Percentiles rank a stretch among this genome's conserved stretches.
These are phyloP conservation scores for Sclerotinia trifoliorum DNA, from an alignment of 2,329 filamentous ascomycete genomes.

Conservation along the genomic window DNA sequence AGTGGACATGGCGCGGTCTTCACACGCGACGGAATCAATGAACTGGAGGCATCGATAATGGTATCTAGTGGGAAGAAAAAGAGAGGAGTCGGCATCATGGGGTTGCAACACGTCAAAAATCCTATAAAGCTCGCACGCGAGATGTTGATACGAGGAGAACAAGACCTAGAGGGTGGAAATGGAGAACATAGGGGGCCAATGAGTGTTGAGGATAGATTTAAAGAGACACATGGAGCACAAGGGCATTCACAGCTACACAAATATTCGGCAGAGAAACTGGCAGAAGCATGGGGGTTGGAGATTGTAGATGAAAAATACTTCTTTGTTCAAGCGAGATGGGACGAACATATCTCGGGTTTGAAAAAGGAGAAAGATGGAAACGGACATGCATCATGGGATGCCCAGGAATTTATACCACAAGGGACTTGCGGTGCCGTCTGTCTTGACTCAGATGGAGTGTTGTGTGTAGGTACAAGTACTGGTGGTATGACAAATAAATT, in stretches of 20 bases:
- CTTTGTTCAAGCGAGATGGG: slow-evolving; percentile 75
- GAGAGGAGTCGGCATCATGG: slow-evolving; percentile 74
- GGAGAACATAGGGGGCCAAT: slow-evolving; percentile 39
- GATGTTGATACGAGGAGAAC: slow-evolving; percentile 66
- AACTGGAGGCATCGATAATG: slow-evolving; percentile 87
- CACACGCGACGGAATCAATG: slow-evolving; percentile 76
- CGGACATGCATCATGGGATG: slow-evolving; percentile 55
- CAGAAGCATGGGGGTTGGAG: slow-evolving; percentile 65
- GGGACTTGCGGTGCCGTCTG: slow-evolving; percentile 84
- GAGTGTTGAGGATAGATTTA: slow-evolving; percentile 14
- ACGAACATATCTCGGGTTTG: slow-evolving; percentile 66
- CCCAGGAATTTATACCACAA: slow-evolving; percentile 69
- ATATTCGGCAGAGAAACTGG: slow-evolving; percentile 66
- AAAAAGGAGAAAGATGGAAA: slow-evolving; percentile 47
- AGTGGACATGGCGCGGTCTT: slow-evolving; percentile 82
- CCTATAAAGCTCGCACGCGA: slow-evolving; percentile 72
- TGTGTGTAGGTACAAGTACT: slow-evolving; percentile 66
- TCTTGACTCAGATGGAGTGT: slow-evolving; percentile 69
- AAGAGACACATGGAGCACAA: slow-evolving; percentile 47
- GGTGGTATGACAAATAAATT: slow-evolving; percentile 89
- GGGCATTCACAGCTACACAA: slow-evolving; percentile 71
- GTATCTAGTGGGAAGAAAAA: slow-evolving; percentile 71
- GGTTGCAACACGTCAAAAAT: slow-evolving; percentile 72
- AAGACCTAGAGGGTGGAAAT: slow-evolving; percentile 52
- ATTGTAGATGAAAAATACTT: slow-evolving; percentile 68